Base-by-base conservation (phyloP, 108 stramenopile species). In the Asterionellopsis glacialis region DNA sequence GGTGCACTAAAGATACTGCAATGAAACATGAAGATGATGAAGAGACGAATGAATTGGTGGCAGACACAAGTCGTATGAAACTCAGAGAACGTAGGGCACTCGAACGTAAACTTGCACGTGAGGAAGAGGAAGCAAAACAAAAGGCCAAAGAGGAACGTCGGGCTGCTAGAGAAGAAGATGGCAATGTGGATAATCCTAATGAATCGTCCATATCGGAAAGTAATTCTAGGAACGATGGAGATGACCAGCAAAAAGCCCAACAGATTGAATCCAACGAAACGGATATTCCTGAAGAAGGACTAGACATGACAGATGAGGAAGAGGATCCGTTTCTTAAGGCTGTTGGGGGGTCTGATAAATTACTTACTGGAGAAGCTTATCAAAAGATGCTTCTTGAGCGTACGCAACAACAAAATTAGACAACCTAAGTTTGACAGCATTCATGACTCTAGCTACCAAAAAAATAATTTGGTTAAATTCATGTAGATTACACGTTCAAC, bases 251-350 rank as follows among this genome's bases (percentile, higher is more conserved):
- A 11, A 44, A 61, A 0, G 55, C 33, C 0, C 58, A 71, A 22
- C 57, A 74, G 16, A 44, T 14, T 23, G 70, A 66, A 27, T 57
- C 67, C 1, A 41, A 47, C 0, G 55, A 64, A 49, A 55, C 12
- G 9, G 62, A 52, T 11, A 65, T 41, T 55, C 43, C 15, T 5
- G 50, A 11, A 5, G 53, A 25, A 21, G 73, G 55, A 11, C 65
- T 28, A 21, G 73, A 70, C 9, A 54, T 64, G 2, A 68, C 63
- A 0, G 58, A 63, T 40, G 90, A 85, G n/a, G 76, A 72, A 41
- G 79, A 88, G 11, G 92, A 93, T 61, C 91, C 91, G 15, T 89
- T 92, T 72, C 65, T 92, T 14, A 59, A 74, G 51, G 91, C 91
- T 10, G 72, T 85, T 27, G 87, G 91, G n/a, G 91, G 87, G 2